Percentiles rank a stretch among this genome's conserved stretches.
Conservation (phyloP, 2,329 filamentous ascomycete species). For the Epichloe uncinata region DNA sequence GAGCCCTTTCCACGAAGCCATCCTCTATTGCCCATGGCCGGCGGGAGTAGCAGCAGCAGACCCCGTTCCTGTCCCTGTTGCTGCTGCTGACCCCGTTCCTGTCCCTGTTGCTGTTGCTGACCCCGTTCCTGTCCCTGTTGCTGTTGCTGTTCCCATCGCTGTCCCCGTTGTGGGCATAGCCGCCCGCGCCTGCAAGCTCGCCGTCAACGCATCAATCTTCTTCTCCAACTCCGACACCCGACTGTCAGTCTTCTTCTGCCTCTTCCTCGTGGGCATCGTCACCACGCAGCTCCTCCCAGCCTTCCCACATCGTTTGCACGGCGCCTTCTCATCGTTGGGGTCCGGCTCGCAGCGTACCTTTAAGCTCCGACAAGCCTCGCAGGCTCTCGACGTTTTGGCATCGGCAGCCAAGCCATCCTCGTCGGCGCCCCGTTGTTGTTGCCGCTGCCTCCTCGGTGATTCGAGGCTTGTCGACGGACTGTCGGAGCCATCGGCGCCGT, state of each 20-base stretch:
- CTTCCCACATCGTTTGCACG: slow-evolving; percentile 67
- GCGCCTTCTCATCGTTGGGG: slow-evolving; percentile 42
- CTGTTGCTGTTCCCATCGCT: no score
- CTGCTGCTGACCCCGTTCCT: no score
- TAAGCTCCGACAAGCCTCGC: slow-evolving; percentile 60
- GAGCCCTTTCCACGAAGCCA: neutral
- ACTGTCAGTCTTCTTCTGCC: slow-evolving; percentile 85
- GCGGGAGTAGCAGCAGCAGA: no score
- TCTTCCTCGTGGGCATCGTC: slow-evolving; percentile 60
- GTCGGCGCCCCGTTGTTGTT: slow-evolving; percentile 1
- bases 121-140: no score
- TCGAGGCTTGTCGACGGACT: slow-evolving; percentile 1
- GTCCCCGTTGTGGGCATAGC: slow-evolving; percentile 1
- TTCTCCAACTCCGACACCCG: slow-evolving; percentile 82
- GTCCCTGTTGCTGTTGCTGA: no score
- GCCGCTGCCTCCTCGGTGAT: slow-evolving; percentile 5
- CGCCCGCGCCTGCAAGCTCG: slow-evolving; percentile 53
- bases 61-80: no score
- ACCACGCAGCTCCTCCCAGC: slow-evolving; percentile 65
- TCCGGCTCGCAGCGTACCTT: slow-evolving; percentile 82
- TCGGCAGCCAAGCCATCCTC: slow-evolving; percentile 25
- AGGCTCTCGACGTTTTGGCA: slow-evolving; percentile 55
- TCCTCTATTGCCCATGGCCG: neutral
- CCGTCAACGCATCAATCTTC: slow-evolving; percentile 81
- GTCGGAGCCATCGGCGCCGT: slow-evolving; percentile 11